phyloP scores from a whole-genome alignment of 2,329 filamentous ascomycete genomes.

The Botrytis aclada region DNA sequence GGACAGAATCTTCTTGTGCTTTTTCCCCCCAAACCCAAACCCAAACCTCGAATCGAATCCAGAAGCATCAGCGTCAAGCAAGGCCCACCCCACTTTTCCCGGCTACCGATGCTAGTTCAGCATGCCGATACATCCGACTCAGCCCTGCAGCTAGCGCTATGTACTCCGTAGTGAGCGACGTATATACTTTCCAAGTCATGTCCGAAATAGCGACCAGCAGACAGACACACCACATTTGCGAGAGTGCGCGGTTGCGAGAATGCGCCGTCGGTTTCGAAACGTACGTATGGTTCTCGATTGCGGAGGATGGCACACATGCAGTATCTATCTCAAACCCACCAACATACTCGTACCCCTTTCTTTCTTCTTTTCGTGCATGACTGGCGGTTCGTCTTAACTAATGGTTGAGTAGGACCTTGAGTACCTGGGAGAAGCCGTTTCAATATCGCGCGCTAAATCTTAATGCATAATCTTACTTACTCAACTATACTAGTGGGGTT shows the following conservation, averaged over 20 bases:
- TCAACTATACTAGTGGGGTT: not conserved
- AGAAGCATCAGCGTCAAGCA: not conserved
- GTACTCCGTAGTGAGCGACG: too few species aligned
- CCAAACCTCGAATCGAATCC: not conserved
- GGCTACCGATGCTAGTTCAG: not conserved
- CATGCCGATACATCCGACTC: constrained; percentile 10
- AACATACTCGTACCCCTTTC: too few species aligned
- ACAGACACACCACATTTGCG: not conserved
- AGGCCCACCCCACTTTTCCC: not conserved
- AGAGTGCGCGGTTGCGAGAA: not conserved
- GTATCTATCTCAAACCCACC: not conserved
- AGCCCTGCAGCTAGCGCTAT: constrained; percentile 3
- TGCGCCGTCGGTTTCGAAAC: too few species aligned
- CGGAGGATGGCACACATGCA: too few species aligned
- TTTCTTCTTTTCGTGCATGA: not conserved
- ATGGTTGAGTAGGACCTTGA: too few species aligned
- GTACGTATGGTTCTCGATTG: too few species aligned
- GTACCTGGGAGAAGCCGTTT: not conserved
- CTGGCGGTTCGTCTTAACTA: not conserved
- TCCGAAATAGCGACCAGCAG: not conserved
- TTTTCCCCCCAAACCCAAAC: not conserved
- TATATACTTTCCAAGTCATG: not conserved
- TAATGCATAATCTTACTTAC: not conserved
- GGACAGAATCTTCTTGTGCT: not conserved
- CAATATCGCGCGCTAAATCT: not conserved